A percentile compares a stretch with the other conserved stretches of the same genome.
Conservation (phyloP, 2,329 filamentous ascomycete species). For the Lachnellula arida region DNA sequence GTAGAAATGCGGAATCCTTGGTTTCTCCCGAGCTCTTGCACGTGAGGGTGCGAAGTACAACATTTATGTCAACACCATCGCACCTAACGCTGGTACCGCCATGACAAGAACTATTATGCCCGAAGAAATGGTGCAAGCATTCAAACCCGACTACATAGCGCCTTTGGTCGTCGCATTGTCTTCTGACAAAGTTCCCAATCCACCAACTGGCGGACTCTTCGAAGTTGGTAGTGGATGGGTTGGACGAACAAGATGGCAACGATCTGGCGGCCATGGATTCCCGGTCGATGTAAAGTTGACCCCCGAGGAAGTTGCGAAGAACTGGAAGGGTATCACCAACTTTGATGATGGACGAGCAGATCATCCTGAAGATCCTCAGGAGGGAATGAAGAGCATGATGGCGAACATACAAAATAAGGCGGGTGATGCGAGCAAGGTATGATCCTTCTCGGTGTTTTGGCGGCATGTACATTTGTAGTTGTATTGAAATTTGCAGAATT, state of each 20-base stretch:
- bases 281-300: slow-evolving; percentile 77
- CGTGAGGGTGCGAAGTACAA: slow-evolving; percentile 95
- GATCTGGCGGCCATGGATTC: slow-evolving; percentile 85
- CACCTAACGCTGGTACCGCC: slow-evolving; percentile 91
- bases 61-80: slow-evolving; percentile 97
- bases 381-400: slow-evolving; percentile 72
- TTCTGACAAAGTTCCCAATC: slow-evolving; percentile 80
- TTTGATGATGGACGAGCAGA: slow-evolving; percentile 88
- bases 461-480: slow-evolving; percentile 22
- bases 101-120: slow-evolving; percentile 95
- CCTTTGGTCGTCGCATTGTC: slow-evolving; percentile 81
- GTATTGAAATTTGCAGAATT: slow-evolving; percentile 16
- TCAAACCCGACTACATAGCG: slow-evolving; percentile 98
- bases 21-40: slow-evolving; percentile 88
- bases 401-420: slow-evolving; percentile 80
- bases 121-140: slow-evolving; percentile 95
- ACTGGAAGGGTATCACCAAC: slow-evolving; percentile 74
- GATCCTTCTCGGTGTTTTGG: slow-evolving; percentile 30
- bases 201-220: slow-evolving; percentile 82
- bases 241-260: slow-evolving; percentile 90
- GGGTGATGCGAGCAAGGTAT: slow-evolving; percentile 52
- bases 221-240: slow-evolving; percentile 95
- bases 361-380: slow-evolving; percentile 73
- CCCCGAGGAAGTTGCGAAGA: slow-evolving; percentile 74
- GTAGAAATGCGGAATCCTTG: slow-evolving; percentile 86